These are phyloP conservation scores for Wallacemonas sp. DNA, from an alignment of 208 protist genomes.

Conservation along the genomic window DNA sequence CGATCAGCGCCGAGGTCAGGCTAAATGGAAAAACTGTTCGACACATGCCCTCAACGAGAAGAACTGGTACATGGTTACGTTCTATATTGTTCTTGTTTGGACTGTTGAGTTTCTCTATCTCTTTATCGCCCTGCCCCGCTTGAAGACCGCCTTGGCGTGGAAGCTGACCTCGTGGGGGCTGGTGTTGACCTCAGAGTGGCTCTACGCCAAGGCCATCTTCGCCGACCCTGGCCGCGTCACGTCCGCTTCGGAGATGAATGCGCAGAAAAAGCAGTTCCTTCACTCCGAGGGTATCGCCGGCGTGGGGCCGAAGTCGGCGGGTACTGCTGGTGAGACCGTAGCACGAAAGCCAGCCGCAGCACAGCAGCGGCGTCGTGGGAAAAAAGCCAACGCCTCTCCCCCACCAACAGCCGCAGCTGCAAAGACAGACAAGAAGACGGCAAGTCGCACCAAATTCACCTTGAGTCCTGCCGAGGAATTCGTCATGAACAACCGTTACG, in stretches of 20 bases:
- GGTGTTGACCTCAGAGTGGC: constrained; percentile 58
- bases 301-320: neutral
- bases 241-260: constrained; percentile 27
- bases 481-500: constrained; percentile 65
- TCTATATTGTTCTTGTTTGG: constrained; percentile 87
- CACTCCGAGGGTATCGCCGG: neutral
- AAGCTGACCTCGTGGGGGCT: constrained; percentile 62
- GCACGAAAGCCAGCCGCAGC: neutral
- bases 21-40: constrained; percentile 33
- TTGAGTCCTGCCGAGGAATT: constrained; percentile 54
- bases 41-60: constrained; percentile 51
- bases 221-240: constrained; percentile 85
- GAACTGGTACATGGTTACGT: constrained; percentile 83
- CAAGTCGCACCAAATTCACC: constrained; percentile 2
- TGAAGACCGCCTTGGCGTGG: constrained; percentile 40
- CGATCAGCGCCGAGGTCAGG: constrained; percentile 38
- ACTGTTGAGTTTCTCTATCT: constrained; percentile 83
- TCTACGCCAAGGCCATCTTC: constrained; percentile 72
- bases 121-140: constrained; percentile 45
- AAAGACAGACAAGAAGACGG: neutral
- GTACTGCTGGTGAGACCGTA: neutral
- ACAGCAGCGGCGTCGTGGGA: neutral
- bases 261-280: constrained; percentile 20
- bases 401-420: neutral
- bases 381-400: neutral